Conservation (phyloP, 2,329 filamentous ascomycete species). For the Helotiales sp. region DNA sequence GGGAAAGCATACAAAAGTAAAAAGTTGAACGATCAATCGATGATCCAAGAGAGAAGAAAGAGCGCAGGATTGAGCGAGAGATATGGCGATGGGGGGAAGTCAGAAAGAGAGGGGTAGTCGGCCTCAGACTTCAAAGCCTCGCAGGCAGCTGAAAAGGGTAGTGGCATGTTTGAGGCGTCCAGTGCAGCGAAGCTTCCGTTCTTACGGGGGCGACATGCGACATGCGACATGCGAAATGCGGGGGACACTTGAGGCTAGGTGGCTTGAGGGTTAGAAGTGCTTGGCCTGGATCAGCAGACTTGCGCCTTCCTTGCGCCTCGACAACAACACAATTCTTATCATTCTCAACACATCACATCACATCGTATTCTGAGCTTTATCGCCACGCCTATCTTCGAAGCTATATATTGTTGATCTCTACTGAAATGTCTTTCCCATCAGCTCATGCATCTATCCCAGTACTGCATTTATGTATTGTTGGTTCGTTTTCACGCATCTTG, state of each 20-base stretch:
- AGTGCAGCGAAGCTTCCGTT: background rate
- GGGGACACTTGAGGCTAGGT: background rate
- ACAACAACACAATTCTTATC: background rate
- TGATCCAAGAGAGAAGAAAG: slow-evolving; percentile 1
- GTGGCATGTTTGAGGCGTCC: background rate
- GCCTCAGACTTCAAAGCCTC: no score
- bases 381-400: background rate
- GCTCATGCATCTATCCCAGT: background rate
- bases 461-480: background rate
- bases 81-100: slow-evolving; percentile 30
- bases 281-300: background rate
- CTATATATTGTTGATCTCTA: background rate
- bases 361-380: slow-evolving; percentile 43
- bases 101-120: background rate
- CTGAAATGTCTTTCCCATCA: background rate
- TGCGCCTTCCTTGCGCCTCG: background rate
- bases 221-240: slow-evolving; percentile 14
- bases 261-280: background rate
- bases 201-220: background rate
- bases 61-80: slow-evolving; percentile 34
- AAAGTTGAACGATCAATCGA: background rate
- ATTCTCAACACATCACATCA: background rate
- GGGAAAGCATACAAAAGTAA: slow-evolving; percentile 25
- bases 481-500: no score
- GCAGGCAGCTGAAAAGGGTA: no score